These are phyloP conservation scores for Russula sp. DNA, from an alignment of 768 basidiomycete species.

Conservation along the genomic window DNA sequence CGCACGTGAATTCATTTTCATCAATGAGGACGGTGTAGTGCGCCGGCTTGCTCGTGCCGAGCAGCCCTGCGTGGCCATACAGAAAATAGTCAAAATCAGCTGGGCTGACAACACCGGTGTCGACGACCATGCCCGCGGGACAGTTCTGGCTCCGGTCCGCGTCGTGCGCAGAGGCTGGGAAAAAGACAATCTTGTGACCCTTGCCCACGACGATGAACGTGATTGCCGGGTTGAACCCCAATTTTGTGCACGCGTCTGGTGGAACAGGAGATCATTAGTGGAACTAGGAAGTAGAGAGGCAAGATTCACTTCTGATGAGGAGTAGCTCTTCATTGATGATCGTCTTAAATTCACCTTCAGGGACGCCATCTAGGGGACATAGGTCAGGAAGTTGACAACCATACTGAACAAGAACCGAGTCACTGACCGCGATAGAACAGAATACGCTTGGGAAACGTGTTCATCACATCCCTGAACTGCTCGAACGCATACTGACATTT, in stretches of 20 bases:
- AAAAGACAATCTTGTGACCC: slow-evolving; percentile 57
- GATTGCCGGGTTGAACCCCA: slow-evolving; percentile 54
- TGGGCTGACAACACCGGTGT: slow-evolving; percentile 58
- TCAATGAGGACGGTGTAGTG: slow-evolving; percentile 47
- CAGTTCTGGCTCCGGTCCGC: slow-evolving; percentile 48
- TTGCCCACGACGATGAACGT: slow-evolving; percentile 78
- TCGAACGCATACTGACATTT: slow-evolving; percentile 35
- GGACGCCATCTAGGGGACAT: slow-evolving; percentile 38
- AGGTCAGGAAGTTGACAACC: neutral
- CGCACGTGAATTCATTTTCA: slow-evolving; percentile 54
- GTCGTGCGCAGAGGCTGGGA: slow-evolving; percentile 30
- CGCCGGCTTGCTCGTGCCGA: slow-evolving; percentile 47
- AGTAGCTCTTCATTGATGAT: slow-evolving; percentile 49
- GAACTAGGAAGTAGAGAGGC: neutral
- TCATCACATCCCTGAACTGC: slow-evolving; percentile 47
- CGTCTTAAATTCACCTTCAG: slow-evolving; percentile 43
- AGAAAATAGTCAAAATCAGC: slow-evolving; percentile 72
- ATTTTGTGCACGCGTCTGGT: slow-evolving; percentile 52
- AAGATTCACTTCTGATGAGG: slow-evolving; percentile 42
- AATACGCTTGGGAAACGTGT: slow-evolving; percentile 48
- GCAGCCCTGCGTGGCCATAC: slow-evolving; percentile 58
- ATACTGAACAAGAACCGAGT: neutral
- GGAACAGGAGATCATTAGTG: neutral
- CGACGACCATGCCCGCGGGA: slow-evolving; percentile 70
- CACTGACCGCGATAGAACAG: slow-evolving; percentile 63